Conservation (phyloP, 83 land plant species). For the Picea abies region DNA sequence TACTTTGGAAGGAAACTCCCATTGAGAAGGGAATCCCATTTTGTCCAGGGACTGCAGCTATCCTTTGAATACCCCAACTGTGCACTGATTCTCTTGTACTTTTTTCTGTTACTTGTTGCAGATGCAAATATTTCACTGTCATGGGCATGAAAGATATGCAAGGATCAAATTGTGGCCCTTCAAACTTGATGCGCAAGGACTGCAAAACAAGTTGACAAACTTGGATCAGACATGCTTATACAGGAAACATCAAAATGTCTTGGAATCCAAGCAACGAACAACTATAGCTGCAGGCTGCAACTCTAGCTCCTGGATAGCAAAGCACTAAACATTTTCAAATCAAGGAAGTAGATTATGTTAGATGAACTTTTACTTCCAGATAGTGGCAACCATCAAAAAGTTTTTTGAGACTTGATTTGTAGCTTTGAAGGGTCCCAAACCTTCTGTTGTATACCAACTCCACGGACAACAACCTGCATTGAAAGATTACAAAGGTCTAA, state of each 20-base stretch:
- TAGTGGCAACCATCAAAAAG: conserved; percentile 27
- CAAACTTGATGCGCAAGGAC: conserved; percentile 47
- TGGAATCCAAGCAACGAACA: neutral
- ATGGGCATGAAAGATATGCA: conserved; percentile 24
- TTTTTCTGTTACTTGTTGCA: conserved; percentile 38
- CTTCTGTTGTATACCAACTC: conserved; percentile 25
- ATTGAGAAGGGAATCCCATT: conserved; percentile 1
- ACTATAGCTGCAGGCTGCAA: neutral
- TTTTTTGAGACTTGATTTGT: conserved; percentile 9
- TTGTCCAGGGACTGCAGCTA: too few species aligned
- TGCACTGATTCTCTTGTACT: conserved; percentile 24
- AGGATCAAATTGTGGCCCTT: conserved; percentile 21
- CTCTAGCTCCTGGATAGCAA: neutral
- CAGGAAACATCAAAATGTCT: neutral
- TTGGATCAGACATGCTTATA: neutral
- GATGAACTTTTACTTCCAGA: conserved; percentile 34
- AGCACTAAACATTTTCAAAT: neutral
- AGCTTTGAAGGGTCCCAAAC: neutral
- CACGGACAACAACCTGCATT: conserved; percentile 32
- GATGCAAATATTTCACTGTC: conserved; percentile 37
- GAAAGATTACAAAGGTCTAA: too few species aligned
- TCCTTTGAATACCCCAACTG: neutral
- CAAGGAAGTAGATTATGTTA: neutral
- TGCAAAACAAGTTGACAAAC: conserved; percentile 24
- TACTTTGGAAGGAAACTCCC: neutral